phyloP scores from a whole-genome alignment of 2,329 filamentous ascomycete genomes.

The Colletotrichum spaethianum region DNA sequence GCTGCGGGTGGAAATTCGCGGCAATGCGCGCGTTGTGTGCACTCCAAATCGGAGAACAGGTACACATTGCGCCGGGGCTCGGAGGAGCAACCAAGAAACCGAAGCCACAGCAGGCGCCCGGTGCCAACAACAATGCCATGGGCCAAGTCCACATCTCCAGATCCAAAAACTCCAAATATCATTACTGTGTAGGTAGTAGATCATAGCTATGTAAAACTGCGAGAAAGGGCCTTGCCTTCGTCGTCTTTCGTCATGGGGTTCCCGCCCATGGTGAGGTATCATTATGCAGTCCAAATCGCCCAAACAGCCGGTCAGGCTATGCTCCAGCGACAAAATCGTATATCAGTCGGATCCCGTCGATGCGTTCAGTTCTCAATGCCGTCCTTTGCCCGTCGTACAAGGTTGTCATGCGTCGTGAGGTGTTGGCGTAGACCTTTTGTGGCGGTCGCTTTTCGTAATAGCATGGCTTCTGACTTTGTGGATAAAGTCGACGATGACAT shows the following conservation, averaged over 20 bases:
- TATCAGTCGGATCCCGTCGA: constrained; percentile 20
- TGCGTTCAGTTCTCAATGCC: constrained; percentile 10
- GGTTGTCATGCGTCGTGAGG: constrained; percentile 34
- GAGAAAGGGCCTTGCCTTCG: constrained; percentile 3
- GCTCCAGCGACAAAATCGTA: constrained; percentile 15
- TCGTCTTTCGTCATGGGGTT: constrained; percentile 26
- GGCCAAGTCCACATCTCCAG: not conserved
- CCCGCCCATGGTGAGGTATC: constrained; percentile 39
- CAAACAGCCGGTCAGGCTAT: constrained; percentile 26
- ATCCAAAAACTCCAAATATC: constrained; percentile 35
- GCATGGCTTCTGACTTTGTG: constrained; percentile 69
- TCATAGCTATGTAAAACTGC: constrained; percentile 34
- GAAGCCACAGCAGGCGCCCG: not conserved
- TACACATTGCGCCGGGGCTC: constrained; percentile 3
- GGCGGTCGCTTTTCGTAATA: constrained; percentile 39
- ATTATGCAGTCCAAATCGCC: constrained; percentile 41
- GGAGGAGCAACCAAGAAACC: constrained; percentile 7
- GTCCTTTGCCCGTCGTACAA: constrained; percentile 12
- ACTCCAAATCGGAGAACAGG: not conserved
- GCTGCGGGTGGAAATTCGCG: constrained; percentile 33
- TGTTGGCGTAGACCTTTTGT: constrained; percentile 27
- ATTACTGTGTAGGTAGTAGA: constrained; percentile 18
- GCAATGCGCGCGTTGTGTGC: constrained; percentile 30
- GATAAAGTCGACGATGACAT: constrained; percentile 84
- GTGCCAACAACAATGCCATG: not conserved